phyloP scores from a whole-genome alignment of 2,329 filamentous ascomycete species.

The Fusarium sp. region DNA sequence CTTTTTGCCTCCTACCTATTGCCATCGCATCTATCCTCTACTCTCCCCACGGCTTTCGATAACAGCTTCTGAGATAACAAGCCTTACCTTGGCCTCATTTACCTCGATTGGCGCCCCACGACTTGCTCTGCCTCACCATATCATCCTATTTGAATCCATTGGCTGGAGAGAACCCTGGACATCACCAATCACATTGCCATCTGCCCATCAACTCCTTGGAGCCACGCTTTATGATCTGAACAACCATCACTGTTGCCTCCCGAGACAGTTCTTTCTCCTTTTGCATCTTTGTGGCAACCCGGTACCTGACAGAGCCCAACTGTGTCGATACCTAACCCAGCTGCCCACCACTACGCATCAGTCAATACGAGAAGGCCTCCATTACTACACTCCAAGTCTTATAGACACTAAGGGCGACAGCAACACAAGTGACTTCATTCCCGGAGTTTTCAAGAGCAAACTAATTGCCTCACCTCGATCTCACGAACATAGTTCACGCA shows the following conservation, averaged over 20 bases:
- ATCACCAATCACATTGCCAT: constrained; percentile 48
- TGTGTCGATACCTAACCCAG: constrained; percentile 41
- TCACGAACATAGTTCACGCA: background rate
- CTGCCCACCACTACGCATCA: constrained; percentile 34
- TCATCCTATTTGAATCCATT: constrained; percentile 46
- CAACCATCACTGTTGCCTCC: constrained; percentile 36
- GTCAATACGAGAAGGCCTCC: constrained; percentile 27
- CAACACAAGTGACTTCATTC: constrained; percentile 3
- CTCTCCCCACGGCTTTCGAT: constrained; percentile 20
- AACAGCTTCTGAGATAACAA: constrained; percentile 29
- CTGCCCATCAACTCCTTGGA: constrained; percentile 42
- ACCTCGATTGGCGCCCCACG: constrained; percentile 43
- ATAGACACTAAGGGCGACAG: constrained; percentile 8
- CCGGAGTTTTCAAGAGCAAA: background rate
- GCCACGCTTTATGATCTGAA: constrained; percentile 40
- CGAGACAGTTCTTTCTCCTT: constrained; percentile 43
- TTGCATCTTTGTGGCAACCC: constrained; percentile 29
- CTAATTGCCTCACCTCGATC: background rate
- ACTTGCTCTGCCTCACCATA: constrained; percentile 46
- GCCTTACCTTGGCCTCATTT: constrained; percentile 40
- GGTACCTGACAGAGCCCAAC: constrained; percentile 35
- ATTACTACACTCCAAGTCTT: constrained; percentile 16
- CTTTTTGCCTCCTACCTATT: constrained; percentile 30
- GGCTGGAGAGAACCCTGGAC: constrained; percentile 42
- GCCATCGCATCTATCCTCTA: constrained; percentile 17